Evolutionary conservation across 495 filamentous ascomycete species (phyloP), one percentile per base, ranked within the genome.

Genomic region (Hypoxylon trugodes): DNA sequence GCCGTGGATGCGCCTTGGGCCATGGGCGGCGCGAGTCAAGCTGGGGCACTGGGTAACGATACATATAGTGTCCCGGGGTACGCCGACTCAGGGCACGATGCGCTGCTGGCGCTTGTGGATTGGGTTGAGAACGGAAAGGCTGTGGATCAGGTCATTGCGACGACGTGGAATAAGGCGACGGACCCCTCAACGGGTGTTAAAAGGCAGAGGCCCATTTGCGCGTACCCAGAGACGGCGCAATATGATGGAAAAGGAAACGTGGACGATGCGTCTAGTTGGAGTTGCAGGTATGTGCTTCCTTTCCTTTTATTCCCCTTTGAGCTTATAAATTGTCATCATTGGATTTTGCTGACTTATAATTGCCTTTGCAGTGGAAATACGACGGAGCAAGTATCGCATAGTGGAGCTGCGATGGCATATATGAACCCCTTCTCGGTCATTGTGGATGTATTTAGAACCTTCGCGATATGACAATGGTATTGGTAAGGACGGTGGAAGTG

Each of bases 121-220:
- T 83, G 82, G 81, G 76, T 79, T 4, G 81, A 84, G 64, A 67
- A 75, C 15, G 76, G 65, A 3, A 21, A 9, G 5, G 63, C 59
- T 1, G 61, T 71, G 0, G 73, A 78, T 3, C 65, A 73, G 50
- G 68, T 75, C 30, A 32, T 80, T 12, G 75, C 75, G 1, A 80
- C 77, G 16, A 77, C 74, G 21, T 81, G 69, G 65, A 67, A 76
- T 15, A 66, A 72, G 48, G 28, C 47, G 12, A 66, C 60, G 12
- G 59, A 68, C 4, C 26, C 40, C 47, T 64, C 65, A 13, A 59
- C 69, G 10, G 77, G 73, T 6, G 71, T 80, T 0, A 13, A 63
- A 47, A 66, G 57, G 18, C 77, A 79, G 55, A 48, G 77, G 13
- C 76, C 73, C 0, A 33, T 79, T 10, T 81, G 79, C 55, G 58